Base-by-base conservation (phyloP, 2,329 filamentous ascomycete genomes). In the Cyphellophora attinorum region DNA sequence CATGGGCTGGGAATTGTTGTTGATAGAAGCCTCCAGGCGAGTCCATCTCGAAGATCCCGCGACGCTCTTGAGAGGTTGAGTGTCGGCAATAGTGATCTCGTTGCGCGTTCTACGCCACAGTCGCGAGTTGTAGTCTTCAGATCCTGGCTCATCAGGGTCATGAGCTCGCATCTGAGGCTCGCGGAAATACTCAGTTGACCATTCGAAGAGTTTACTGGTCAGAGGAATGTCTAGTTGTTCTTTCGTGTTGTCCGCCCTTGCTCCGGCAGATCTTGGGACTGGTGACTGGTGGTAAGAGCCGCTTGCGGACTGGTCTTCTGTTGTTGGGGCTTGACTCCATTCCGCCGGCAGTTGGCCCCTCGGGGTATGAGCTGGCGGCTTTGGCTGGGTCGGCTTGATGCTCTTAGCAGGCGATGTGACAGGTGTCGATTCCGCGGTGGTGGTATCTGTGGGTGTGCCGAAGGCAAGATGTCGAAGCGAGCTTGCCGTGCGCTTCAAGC, bases 141-240 rank as follows among this genome's bases (percentile, higher is more conserved):
- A 95, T 19, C 91, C 91, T 11, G 91, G 91, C 54, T 98, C 91
- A 50, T 98, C 91, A 15, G 88, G 84, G 56, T 98, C 91, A 38
- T 83, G 88, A 3, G 85, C 81, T 54, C 91, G 93, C 91, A 98
- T 96, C 59, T 98, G 91, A 19, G 91, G 91, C 57, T 96, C 88
- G 18, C 88, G 84, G 69, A 96, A 98, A 57, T 98, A 96, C 57
- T 89, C 89, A 29, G 91, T 86, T 3, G 88, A 94, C 88, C 89
- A 98, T 44, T 94, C 85, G 43, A 94, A 70, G 58, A 96, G 93
- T 6, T 72, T 79, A 55, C 86, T 94, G 40, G 73, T 72, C 12
- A 98, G 58, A 1, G 91, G 91, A 17, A 96, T 70, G 6, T 65
- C 49, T 16, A 27, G 34, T 21, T 36, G 35, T 34, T 74, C 64